Percentiles rank a stretch among this genome's conserved stretches.
phyloP scores from a whole-genome alignment of 2,329 filamentous ascomycete species.

The Phoma herbarum region DNA sequence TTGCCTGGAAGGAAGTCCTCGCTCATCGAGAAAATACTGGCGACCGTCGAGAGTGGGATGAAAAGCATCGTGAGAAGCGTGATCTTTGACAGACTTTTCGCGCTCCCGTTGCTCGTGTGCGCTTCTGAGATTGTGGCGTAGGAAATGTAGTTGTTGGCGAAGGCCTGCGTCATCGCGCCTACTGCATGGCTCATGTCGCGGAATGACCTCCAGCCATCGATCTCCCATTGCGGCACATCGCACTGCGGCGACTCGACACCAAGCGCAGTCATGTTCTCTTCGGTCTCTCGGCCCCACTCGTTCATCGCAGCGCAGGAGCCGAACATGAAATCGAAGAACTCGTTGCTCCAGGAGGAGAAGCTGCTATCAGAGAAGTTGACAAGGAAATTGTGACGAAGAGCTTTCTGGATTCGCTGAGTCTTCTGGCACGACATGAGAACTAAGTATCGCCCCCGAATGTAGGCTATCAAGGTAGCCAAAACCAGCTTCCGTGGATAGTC shows the following conservation, averaged over 20 bases:
- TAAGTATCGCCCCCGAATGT: too few relatives aligned
- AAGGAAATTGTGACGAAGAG: too few relatives aligned
- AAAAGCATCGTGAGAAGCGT: background rate
- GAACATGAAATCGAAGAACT: background rate
- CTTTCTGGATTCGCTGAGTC: too few relatives aligned
- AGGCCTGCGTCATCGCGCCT: background rate
- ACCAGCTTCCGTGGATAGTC: too few relatives aligned
- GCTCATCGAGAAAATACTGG: background rate
- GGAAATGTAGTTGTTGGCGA: background rate
- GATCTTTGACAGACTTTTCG: background rate
- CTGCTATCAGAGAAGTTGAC: too few relatives aligned
- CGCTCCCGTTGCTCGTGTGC: background rate
- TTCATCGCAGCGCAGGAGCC: background rate
- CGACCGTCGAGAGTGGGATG: background rate
- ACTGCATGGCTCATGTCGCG: background rate
- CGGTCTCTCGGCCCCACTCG: background rate
- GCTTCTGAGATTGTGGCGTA: background rate
- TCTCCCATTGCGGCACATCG: background rate
- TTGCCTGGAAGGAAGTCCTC: background rate
- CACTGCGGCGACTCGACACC: background rate
- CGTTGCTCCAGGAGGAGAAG: background rate
- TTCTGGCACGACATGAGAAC: too few relatives aligned
- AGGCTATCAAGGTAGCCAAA: too few relatives aligned
- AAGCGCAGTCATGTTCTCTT: background rate
- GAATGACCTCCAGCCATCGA: background rate